phyloP scores from a whole-genome alignment of 495 filamentous ascomycete genomes.

The Parmelia sp. region DNA sequence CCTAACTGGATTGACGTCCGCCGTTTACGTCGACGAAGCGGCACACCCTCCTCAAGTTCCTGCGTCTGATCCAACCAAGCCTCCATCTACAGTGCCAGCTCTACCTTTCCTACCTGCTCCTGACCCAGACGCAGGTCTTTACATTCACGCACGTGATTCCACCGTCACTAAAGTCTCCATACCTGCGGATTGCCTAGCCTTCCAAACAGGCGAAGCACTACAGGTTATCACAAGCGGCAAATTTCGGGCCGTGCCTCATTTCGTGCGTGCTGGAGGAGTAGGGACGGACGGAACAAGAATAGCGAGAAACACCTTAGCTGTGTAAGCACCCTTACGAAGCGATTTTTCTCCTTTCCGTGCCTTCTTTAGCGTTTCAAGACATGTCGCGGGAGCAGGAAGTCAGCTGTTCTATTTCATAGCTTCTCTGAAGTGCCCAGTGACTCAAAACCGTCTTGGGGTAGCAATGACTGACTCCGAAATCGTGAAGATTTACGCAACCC shows the following conservation, averaged over 20 bases:
- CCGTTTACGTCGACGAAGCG: conserved; percentile 90
- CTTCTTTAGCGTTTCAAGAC: neutral
- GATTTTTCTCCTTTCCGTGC: neutral
- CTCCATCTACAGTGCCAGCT: conserved; percentile 31
- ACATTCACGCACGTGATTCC: conserved; percentile 80
- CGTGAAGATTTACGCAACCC: conserved; percentile 73
- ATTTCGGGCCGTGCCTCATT: conserved; percentile 94
- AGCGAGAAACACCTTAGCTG: conserved; percentile 88
- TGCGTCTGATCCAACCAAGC: conserved; percentile 22
- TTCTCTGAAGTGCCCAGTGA: neutral
- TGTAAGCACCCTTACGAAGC: conserved; percentile 30
- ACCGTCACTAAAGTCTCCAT: conserved; percentile 80
- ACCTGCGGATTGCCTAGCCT: conserved; percentile 82
- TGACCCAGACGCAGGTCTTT: conserved; percentile 77
- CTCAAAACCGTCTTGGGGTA: neutral
- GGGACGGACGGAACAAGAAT: conserved; percentile 44
- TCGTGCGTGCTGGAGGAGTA: conserved; percentile 65
- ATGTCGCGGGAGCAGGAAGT: neutral
- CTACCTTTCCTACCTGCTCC: conserved; percentile 73
- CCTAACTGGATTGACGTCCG: conserved; percentile 85
- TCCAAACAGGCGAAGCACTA: conserved; percentile 91
- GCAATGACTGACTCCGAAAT: neutral
- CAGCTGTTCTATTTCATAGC: neutral
- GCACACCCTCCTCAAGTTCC: conserved; percentile 39
- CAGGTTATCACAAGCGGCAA: conserved; percentile 80